Percentiles rank a stretch among this genome's conserved stretches.
Evolutionary conservation across 2,329 filamentous ascomycete species (phyloP).

Genomic region (Pyrenophora teres): DNA sequence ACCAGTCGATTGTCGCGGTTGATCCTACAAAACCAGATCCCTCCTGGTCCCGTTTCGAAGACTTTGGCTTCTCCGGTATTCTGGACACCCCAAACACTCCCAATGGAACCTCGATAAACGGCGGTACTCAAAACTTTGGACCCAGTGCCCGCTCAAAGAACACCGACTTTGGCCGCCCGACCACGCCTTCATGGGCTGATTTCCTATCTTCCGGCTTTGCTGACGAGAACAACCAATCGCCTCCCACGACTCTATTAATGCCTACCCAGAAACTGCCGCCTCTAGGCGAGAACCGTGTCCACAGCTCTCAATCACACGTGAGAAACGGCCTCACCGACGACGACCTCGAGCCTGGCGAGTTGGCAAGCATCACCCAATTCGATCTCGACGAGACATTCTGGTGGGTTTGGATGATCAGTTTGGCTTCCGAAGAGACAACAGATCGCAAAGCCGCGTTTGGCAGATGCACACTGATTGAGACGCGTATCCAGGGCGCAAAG

Average conservation of each 20-base stretch:
- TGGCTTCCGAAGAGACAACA: conserved; percentile 85
- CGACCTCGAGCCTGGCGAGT: conserved; percentile 83
- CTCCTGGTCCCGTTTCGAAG: conserved; percentile 96
- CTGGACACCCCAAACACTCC: conserved; percentile 66
- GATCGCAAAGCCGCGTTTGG: conserved; percentile 91
- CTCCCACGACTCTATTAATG: conserved; percentile 72
- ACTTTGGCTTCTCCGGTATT: conserved; percentile 83
- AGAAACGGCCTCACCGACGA: conserved; percentile 67
- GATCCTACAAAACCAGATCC: conserved; percentile 65
- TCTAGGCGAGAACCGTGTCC: conserved; percentile 72
- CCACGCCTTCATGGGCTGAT: conserved; percentile 97
- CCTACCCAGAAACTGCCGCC: conserved; percentile 93
- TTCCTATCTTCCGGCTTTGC: conserved; percentile 93
- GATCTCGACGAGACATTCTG: conserved; percentile 95
- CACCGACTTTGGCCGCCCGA: conserved; percentile 76
- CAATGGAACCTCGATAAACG: conserved; percentile 32
- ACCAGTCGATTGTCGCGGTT: conserved; percentile 74
- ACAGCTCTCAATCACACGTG: conserved; percentile 82
- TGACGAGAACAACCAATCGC: conserved; percentile 70
- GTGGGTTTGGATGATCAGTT: conserved; percentile 99
- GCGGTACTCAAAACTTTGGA: conserved; percentile 70
- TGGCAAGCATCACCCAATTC: conserved; percentile 86
- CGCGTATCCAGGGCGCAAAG: conserved; percentile 74
- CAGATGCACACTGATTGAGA: conserved; percentile 89
- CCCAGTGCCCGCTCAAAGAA: conserved; percentile 69